These are phyloP conservation scores for Dittrichia graveolens DNA, from an alignment of 129 eudicot species.

Conservation along the genomic window DNA sequence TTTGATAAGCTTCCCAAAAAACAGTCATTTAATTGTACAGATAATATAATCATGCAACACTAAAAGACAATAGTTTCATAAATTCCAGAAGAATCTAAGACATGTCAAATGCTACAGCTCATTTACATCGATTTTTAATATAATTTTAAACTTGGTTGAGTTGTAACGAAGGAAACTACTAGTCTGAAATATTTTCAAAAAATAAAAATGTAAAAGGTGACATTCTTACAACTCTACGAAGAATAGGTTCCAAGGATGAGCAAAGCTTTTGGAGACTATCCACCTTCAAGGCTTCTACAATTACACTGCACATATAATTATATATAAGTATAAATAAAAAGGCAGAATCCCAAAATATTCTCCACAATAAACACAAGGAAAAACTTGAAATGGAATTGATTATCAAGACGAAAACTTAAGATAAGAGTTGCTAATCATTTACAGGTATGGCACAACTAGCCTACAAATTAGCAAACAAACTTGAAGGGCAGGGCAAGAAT, in stretches of 20 bases:
- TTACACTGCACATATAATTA: slow-evolving; percentile 63
- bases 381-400: slow-evolving; percentile 1
- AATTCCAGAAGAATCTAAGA: not conserved
- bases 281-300: slow-evolving; percentile 83
- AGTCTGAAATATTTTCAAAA: not conserved
- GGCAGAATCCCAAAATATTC: not conserved
- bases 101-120: not conserved
- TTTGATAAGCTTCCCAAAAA: slow-evolving; percentile 16
- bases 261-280: slow-evolving; percentile 96
- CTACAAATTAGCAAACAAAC: slow-evolving; percentile 14
- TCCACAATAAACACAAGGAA: not conserved
- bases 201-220: not conserved
- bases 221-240: slow-evolving; percentile 86
- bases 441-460: not conserved
- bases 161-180: not conserved
- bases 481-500: slow-evolving; percentile 14
- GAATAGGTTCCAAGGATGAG: slow-evolving; percentile 95
- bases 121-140: not conserved
- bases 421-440: not conserved
- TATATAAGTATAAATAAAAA: not conserved
- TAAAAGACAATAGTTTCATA: slow-evolving; percentile 12
- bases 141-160: not conserved
- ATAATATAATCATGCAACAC: not conserved
- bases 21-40: not conserved
- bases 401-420: not conserved